Percentiles rank a stretch among this genome's conserved stretches.
These are phyloP conservation scores for Leccinum pellstonianum DNA, from an alignment of 768 basidiomycete species.

Conservation along the genomic window DNA sequence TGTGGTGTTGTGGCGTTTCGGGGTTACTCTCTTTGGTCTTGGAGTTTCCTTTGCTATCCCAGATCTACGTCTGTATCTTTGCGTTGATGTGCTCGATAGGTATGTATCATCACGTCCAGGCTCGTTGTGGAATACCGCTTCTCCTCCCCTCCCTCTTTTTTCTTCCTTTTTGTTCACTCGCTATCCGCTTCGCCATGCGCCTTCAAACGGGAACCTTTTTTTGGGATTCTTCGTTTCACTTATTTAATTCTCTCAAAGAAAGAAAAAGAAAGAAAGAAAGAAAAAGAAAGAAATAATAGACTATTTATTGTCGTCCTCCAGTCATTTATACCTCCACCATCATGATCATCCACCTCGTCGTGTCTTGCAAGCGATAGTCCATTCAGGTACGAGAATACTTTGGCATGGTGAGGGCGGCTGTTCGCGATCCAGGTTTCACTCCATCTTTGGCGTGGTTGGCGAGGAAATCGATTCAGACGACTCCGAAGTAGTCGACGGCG, in stretches of 20 bases:
- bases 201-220: background rate
- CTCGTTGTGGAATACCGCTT: background rate
- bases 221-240: background rate
- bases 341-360: background rate
- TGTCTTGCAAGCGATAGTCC: background rate
- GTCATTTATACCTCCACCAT: too few relatives aligned
- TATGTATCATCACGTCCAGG: constrained; percentile 7
- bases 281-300: background rate
- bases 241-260: background rate
- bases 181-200: background rate
- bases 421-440: constrained; percentile 1
- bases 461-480: background rate
- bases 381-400: background rate
- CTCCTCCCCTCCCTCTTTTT: too few relatives aligned
- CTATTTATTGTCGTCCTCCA: background rate
- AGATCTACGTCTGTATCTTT: constrained; percentile 1
- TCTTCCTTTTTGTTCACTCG: background rate
- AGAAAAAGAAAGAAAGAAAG: background rate
- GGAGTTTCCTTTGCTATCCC: background rate
- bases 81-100: constrained; percentile 5
- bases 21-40: background rate
- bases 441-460: constrained; percentile 4
- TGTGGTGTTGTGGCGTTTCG: background rate
- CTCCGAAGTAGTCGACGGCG: constrained; percentile 16
- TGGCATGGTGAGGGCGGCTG: background rate